phyloP scores from a whole-genome alignment of 1,284 basidiomycete species.

The Malassezia dermatis region DNA sequence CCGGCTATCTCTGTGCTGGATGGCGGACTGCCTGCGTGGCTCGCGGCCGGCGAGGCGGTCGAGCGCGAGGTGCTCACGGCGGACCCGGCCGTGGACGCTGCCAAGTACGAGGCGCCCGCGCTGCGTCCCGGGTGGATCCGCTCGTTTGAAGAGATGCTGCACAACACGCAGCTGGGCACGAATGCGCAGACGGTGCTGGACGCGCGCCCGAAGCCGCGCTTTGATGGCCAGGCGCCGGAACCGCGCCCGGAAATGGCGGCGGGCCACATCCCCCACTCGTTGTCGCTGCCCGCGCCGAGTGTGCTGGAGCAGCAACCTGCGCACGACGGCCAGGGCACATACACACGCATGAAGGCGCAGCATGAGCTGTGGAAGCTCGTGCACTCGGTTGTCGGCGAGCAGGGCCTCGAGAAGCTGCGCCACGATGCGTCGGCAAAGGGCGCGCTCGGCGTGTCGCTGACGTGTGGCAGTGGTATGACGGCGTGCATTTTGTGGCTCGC shows the following conservation, averaged over 20 bases:
- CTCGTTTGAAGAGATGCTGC: constrained; percentile 70
- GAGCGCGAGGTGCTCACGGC: constrained; percentile 20
- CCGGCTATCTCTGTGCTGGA: constrained; percentile 36
- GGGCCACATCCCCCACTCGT: constrained; percentile 82
- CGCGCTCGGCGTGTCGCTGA: constrained; percentile 19
- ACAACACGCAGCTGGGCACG: constrained; percentile 57
- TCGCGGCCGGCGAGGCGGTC: constrained; percentile 20
- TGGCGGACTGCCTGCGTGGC: constrained; percentile 43
- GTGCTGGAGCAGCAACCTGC: constrained; percentile 58
- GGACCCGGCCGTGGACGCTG: constrained; percentile 8
- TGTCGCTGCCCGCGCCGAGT: constrained; percentile 69
- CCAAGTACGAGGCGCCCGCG: constrained; percentile 52
- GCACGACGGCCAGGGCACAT: constrained; percentile 48
- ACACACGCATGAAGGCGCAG: constrained; percentile 40
- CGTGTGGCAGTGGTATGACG: constrained; percentile 69
- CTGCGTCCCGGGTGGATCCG: constrained; percentile 55
- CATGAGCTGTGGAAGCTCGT: constrained; percentile 39
- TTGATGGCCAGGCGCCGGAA: constrained; percentile 66
- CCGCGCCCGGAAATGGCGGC: constrained; percentile 76
- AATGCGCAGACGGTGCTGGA: constrained; percentile 69
- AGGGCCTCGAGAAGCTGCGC: constrained; percentile 36
- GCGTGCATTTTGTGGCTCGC: constrained; percentile 85
- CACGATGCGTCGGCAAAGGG: constrained; percentile 30
- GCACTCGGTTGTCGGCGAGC: constrained; percentile 57
- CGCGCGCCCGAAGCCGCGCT: constrained; percentile 68